phyloP scores from a whole-genome alignment of 345 rosid genomes.

The Turritis glabra region DNA sequence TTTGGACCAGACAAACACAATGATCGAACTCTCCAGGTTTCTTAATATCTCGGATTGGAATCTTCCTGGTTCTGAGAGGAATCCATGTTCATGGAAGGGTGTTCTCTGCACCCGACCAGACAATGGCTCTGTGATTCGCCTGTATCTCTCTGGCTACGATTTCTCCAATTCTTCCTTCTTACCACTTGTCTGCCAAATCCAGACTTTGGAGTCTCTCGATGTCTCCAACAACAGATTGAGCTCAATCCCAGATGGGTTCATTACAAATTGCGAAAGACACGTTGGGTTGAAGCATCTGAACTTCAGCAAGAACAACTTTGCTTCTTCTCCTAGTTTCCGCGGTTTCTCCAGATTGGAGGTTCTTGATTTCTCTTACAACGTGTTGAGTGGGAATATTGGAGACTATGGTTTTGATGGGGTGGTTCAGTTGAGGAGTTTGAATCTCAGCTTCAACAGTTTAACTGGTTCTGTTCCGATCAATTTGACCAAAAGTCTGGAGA shows the following conservation, averaged over 20 bases:
- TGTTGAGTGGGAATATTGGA: slow-evolving; percentile 36
- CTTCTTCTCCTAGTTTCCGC: slow-evolving; percentile 48
- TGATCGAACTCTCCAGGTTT: slow-evolving; percentile 44
- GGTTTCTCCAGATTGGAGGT: slow-evolving; percentile 52
- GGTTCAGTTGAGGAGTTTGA: slow-evolving; percentile 48
- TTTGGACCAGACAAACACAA: slow-evolving; percentile 42
- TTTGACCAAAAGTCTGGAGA: slow-evolving; percentile 45
- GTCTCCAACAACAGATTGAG: slow-evolving; percentile 51
- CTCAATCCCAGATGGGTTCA: slow-evolving; percentile 53
- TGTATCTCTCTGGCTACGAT: slow-evolving; percentile 46
- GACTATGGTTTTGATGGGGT: slow-evolving; percentile 49
- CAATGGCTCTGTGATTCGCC: slow-evolving; percentile 34
- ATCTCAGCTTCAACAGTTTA: slow-evolving; percentile 46
- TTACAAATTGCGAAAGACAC: slow-evolving; percentile 47
- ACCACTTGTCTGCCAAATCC: slow-evolving; percentile 51
- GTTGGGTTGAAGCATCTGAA: slow-evolving; percentile 51
- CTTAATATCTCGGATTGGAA: slow-evolving; percentile 46
- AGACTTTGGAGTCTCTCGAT: slow-evolving; percentile 58
- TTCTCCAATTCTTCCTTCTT: slow-evolving; percentile 47
- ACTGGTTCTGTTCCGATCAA: slow-evolving; percentile 49
- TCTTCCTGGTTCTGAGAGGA: slow-evolving; percentile 33
- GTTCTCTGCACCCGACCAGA: slow-evolving; percentile 50
- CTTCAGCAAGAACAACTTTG: slow-evolving; percentile 51
- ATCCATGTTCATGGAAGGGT: slow-evolving; percentile 63
- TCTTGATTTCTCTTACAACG: slow-evolving; percentile 65